Conservation (phyloP, 306 rosid species). For the Sesbania bispinosa region DNA sequence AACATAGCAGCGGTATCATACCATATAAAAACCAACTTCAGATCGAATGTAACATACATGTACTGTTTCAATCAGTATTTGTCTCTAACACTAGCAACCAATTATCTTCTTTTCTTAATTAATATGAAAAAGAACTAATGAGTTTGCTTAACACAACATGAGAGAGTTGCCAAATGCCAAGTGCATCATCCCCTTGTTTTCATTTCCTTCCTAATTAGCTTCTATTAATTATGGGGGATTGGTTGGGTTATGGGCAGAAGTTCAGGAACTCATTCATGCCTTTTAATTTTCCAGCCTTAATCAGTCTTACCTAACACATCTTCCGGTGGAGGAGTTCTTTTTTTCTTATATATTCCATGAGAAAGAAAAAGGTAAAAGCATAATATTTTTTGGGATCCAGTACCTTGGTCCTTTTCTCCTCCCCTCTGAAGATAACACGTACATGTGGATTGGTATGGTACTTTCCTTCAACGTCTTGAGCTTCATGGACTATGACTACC, state of each 20-base stretch:
- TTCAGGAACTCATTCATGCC: too few species aligned
- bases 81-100: background rate
- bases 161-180: too few species aligned
- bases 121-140: background rate
- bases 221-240: too few species aligned
- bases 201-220: too few species aligned
- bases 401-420: constrained; percentile 86
- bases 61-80: background rate
- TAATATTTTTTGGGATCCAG: background rate
- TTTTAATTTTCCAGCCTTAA: too few species aligned
- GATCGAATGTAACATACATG: background rate
- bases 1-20: background rate
- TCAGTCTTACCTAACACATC: too few species aligned
- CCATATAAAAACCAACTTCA: background rate
- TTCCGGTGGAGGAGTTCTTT: too few species aligned
- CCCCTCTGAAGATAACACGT: constrained; percentile 67
- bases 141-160: too few species aligned
- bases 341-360: too few species aligned
- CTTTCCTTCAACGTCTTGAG: constrained; percentile 86
- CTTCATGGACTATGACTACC: constrained; percentile 70
- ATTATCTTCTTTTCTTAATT: background rate
- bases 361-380: background rate
- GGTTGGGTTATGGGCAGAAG: too few species aligned
- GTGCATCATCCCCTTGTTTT: too few species aligned
- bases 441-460: constrained; percentile 77